Evolutionary conservation across 768 basidiomycete species (phyloP).

Genomic region (Imleria badia): DNA sequence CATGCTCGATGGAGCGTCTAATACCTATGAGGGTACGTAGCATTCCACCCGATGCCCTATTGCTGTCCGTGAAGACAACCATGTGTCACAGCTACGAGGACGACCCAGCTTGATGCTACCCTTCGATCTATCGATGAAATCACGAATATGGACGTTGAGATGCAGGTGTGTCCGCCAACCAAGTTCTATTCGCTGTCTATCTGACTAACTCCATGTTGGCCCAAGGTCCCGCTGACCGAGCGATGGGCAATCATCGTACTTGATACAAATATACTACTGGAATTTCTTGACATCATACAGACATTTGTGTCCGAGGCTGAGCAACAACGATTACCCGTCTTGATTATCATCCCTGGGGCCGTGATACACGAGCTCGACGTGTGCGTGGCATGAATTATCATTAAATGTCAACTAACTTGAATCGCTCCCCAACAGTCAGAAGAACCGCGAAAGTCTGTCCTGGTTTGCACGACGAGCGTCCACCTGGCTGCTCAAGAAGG

Average conservation of each 20-base stretch:
- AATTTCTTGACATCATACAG: conserved; percentile 61
- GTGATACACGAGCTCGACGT: conserved; percentile 79
- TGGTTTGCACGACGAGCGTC: conserved; percentile 73
- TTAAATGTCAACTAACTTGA: background rate
- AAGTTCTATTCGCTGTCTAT: background rate
- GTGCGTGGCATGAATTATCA: conserved; percentile 37
- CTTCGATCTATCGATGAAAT: conserved; percentile 53
- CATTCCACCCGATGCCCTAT: background rate
- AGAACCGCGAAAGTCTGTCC: conserved; percentile 42
- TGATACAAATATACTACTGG: conserved; percentile 79
- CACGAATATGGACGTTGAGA: conserved; percentile 69
- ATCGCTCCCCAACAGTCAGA: conserved; percentile 32
- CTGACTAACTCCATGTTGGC: background rate
- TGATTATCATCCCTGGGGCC: conserved; percentile 68
- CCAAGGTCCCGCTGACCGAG: conserved; percentile 44
- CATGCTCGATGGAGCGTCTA: background rate
- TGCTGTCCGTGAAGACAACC: background rate
- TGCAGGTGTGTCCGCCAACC: conserved; percentile 51
- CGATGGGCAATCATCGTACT: conserved; percentile 54
- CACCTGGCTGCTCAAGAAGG: conserved; percentile 62
- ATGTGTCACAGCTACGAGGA: conserved; percentile 7
- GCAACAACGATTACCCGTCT: conserved; percentile 44
- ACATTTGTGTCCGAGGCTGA: conserved; percentile 66
- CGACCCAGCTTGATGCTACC: conserved; percentile 35
- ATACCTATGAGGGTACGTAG: conserved; percentile 10